phyloP scores from a whole-genome alignment of 2,329 filamentous ascomycete genomes.

The Colletotrichum sp. region DNA sequence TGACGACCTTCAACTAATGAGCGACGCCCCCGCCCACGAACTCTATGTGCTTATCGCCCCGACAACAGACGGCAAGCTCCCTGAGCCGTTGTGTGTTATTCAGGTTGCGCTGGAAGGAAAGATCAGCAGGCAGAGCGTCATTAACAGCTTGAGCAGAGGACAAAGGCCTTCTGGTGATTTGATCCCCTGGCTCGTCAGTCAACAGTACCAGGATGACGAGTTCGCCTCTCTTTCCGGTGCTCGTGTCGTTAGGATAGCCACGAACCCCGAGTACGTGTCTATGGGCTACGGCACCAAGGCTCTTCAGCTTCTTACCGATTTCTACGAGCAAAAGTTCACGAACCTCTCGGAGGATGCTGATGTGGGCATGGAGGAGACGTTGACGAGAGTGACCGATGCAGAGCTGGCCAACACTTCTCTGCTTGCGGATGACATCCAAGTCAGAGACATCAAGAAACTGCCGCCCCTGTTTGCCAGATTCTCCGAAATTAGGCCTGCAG shows the following conservation, averaged over 20 bases:
- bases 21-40: slow-evolving; percentile 94
- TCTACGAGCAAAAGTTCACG: slow-evolving; percentile 93
- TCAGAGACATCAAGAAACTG: slow-evolving; percentile 90
- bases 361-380: slow-evolving; percentile 60
- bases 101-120: slow-evolving; percentile 94
- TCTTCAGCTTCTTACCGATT: slow-evolving; percentile 84
- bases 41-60: slow-evolving; percentile 93
- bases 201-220: slow-evolving; percentile 97
- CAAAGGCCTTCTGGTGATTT: slow-evolving; percentile 89
- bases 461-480: slow-evolving; percentile 91
- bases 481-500: slow-evolving; percentile 78
- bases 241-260: slow-evolving; percentile 91
- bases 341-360: slow-evolving; percentile 76
- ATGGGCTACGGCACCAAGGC: slow-evolving; percentile 96
- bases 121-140: slow-evolving; percentile 90
- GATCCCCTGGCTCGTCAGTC: slow-evolving; percentile 96
- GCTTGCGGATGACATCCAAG: slow-evolving; percentile 85
- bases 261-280: slow-evolving; percentile 87
- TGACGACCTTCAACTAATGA: slow-evolving; percentile 98
- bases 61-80: slow-evolving; percentile 78
- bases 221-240: slow-evolving; percentile 94
- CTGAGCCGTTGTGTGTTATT: slow-evolving; percentile 92
- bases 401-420: slow-evolving; percentile 80
- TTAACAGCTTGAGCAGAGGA: slow-evolving; percentile 87
- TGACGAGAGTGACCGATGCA: slow-evolving; percentile 80